phyloP scores from a whole-genome alignment of 805 yeast genomes.

The Kluyveromyces lactis region DNA sequence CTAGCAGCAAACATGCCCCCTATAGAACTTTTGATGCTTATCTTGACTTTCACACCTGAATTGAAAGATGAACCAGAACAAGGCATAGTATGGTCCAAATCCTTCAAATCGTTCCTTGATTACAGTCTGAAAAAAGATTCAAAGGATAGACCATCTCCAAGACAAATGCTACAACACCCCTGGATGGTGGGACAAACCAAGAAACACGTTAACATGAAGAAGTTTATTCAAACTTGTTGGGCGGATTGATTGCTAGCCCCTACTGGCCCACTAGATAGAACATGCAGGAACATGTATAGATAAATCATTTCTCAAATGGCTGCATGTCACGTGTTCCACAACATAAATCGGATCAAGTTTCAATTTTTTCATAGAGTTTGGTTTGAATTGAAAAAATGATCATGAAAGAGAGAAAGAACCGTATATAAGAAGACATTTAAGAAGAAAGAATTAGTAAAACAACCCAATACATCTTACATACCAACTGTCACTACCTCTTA shows the following conservation, averaged over 20 bases:
- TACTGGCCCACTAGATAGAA: too few relatives aligned
- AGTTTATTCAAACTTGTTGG: conserved; percentile 74
- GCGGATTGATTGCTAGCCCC: conserved; percentile 17
- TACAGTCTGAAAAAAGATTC: conserved; percentile 78
- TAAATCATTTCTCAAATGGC: too few relatives aligned
- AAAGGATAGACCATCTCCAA: conserved; percentile 77
- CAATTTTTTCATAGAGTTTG: too few relatives aligned
- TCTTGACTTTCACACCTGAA: conserved; percentile 74
- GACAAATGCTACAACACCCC: conserved; percentile 89
- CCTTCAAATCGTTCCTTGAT: conserved; percentile 74
- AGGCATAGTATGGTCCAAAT: conserved; percentile 70
- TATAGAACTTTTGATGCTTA: conserved; percentile 74
- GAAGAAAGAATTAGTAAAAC: too few relatives aligned
- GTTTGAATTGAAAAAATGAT: too few relatives aligned
- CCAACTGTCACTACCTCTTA: too few relatives aligned
- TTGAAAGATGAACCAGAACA: conserved; percentile 69
- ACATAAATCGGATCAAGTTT: too few relatives aligned
- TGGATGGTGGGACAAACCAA: conserved; percentile 78
- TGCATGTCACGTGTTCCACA: too few relatives aligned
- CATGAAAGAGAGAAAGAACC: too few relatives aligned
- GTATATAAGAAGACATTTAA: too few relatives aligned
- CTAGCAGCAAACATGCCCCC: conserved; percentile 56
- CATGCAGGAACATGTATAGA: too few relatives aligned
- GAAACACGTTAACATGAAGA: conserved; percentile 75
- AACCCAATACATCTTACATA: too few relatives aligned